Base-by-base conservation (phyloP, 176 grass and related monocot genomes). In the Aegilops speltoides region DNA sequence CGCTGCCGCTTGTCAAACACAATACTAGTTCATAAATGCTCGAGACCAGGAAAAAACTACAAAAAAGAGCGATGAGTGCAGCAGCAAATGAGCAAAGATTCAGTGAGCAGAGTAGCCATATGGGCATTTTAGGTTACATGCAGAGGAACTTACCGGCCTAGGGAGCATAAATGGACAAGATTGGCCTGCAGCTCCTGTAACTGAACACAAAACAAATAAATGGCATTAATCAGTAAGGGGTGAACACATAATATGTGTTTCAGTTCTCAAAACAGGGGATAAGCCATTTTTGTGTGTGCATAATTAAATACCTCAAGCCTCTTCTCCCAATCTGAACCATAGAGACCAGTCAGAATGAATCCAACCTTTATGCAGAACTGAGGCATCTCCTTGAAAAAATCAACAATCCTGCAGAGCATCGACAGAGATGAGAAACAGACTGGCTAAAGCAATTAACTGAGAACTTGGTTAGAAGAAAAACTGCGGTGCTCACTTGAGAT, bases 261-360 rank as follows among this genome's bases (percentile, higher is more conserved):
- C 34, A 54, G 43, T 46, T 75, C 43, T 68, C 19, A 80, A 80
- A 83, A 66, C n/a, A 78, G 38, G 85, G 79, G 22, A 77, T 6
- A 37, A 24, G 5, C 62, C 9, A 52, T 54, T 45, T 80, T 26
- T 46, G 13, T 50, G 23, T 40, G 36, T 76, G 50, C 48, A 38
- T 41, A 20, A 70, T 33, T 41, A 24, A 65, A 73, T 94, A 99
- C 97, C 97, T 96, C 94, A 68, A 99, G 97, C 76, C 43, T 87
- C 79, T 93, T 96, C 87, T 99, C 94, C 94, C 97, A 99, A 75
- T 96, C 90, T 82, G 94, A 96, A 82, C 97, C 97, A 90, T 93
- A 99, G 6, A 94, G 69, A 26, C 88, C 94, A 74, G 60, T 66
- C 28, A 99, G 67, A 86, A 96, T 64, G 36, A 86, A 88, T 38